Conservation (phyloP, 1,284 basidiomycete genomes). For the Apiotrichum laibachii region DNA sequence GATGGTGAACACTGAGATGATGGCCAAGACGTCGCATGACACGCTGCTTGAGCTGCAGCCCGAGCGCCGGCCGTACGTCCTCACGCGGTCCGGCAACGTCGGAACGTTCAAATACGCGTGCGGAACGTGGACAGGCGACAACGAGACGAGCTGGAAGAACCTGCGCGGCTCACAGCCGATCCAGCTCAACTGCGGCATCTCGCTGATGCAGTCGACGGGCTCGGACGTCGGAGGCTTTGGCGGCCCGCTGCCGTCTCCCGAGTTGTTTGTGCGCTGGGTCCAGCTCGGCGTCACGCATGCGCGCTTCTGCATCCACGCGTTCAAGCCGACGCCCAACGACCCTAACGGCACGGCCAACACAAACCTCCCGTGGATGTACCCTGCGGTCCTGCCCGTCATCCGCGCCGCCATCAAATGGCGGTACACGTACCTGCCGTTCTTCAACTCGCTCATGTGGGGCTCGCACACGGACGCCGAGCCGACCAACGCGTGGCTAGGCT, state of each 20-base stretch:
- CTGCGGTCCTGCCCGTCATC: conserved; percentile 49
- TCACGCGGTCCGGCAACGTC: conserved; percentile 53
- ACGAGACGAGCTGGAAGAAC: conserved; percentile 51
- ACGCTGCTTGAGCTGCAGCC: conserved; percentile 39
- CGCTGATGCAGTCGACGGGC: conserved; percentile 44
- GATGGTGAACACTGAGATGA: conserved; percentile 52
- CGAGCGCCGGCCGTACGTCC: conserved; percentile 48
- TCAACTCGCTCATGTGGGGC: conserved; percentile 52
- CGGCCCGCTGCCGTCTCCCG: conserved; percentile 50
- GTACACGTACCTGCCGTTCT: conserved; percentile 50
- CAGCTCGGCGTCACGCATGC: conserved; percentile 51
- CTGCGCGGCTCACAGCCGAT: conserved; percentile 49
- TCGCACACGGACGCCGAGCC: conserved; percentile 48
- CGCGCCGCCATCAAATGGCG: conserved; percentile 51
- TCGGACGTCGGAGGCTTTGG: conserved; percentile 53
- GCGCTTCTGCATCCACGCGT: conserved; percentile 52
- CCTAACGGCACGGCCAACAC: conserved; percentile 45
- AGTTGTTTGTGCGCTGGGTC: conserved; percentile 53
- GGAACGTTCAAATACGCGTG: conserved; percentile 52
- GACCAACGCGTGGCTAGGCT: conserved; percentile 51
- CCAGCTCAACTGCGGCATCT: conserved; percentile 49
- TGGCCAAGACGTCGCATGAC: conserved; percentile 49
- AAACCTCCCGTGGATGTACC: conserved; percentile 55
- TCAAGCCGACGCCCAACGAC: conserved; percentile 52
- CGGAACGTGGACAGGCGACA: conserved; percentile 53